Base-by-base conservation (phyloP, 495 filamentous ascomycete species). In the Tuber microsphaerosporum region DNA sequence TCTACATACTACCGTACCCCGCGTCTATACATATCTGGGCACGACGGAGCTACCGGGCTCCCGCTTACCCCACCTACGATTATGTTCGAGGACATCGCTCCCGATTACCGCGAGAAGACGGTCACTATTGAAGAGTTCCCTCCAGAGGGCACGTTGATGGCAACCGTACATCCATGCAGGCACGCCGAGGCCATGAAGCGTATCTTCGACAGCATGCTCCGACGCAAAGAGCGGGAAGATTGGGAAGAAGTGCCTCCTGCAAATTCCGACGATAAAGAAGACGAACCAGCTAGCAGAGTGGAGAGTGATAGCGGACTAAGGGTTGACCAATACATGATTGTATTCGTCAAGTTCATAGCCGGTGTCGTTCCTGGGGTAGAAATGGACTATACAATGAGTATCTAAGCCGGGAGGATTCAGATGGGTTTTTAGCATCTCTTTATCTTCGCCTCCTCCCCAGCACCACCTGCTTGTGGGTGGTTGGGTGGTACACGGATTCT, bases 11-110 rank as follows among this genome's bases (percentile, higher is more conserved):
- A 97, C 86, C 93, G 93, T 73, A 97, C 94, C 48, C 96, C 96
- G 0, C 94, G 96, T 45, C 89, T 97, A 83, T 99, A 97, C 85
- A 88, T 99, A 76, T 94, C 93, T 8, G 96, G 96, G 75, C 97
- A 97, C 83, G 81, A 83, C 65, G 81, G 81, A 16, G 86, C 89
- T 5, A 88, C 91, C n/a, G 88, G 89, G 73, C 91, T 92, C 37
- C 89, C 92, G 77, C 94, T 97, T 8, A 92, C 97, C 39, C 88
- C 92, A 9, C 96, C 95, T 3, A 89, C 91, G 39, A 87, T 91
- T 39, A 98, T 99, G 96, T 97, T 98, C 92, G 95, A 99, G 83
- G 96, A 99, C 81, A 98, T 99, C 80, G 92, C 97, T 43, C 94
- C 96, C 80, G 96, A 99, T 87, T 99, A 99, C 87, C 97, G 97